A percentile compares a stretch with the other conserved stretches of the same genome.
phyloP scores from a whole-genome alignment of 75 land plant species.

The Cupressus sempervirens region DNA sequence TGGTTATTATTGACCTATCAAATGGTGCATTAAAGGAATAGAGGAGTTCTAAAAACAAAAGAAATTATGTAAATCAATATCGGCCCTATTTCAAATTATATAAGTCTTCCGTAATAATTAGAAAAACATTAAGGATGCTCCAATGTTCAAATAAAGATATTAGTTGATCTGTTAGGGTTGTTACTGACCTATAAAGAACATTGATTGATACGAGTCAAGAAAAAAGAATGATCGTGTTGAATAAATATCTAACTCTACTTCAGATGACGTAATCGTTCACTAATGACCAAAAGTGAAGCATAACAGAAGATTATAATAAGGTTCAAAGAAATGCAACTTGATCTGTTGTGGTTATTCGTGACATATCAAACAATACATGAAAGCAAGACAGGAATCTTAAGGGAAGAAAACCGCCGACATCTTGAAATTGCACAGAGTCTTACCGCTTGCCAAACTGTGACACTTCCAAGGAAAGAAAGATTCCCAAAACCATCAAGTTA shows the following conservation, averaged over 20 bases:
- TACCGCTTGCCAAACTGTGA: not conserved
- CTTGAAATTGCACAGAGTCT: not conserved
- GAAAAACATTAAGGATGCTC: not conserved
- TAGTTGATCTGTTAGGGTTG: not conserved
- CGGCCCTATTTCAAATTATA: not conserved
- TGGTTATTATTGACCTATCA: not conserved
- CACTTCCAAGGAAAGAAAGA: not conserved
- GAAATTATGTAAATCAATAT: not conserved
- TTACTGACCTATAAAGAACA: not conserved
- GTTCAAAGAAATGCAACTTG: not conserved
- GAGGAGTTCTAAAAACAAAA: not conserved
- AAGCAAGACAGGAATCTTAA: not conserved
- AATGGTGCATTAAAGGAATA: not conserved
- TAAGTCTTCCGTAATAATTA: not conserved
- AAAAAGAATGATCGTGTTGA: not conserved
- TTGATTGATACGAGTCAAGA: too few species aligned
- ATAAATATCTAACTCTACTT: not conserved
- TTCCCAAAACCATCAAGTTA: not conserved
- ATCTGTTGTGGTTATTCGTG: not conserved
- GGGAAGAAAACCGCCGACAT: not conserved
- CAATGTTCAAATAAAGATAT: not conserved
- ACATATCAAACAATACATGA: not conserved
- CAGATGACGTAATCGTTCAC: not conserved
- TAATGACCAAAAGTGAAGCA: not conserved
- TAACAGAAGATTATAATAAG: not conserved